Evolutionary conservation across 495 filamentous ascomycete genomes (phyloP), one percentile per base, ranked within the genome.

Genomic region (Sabuloglossum arenarium): DNA sequence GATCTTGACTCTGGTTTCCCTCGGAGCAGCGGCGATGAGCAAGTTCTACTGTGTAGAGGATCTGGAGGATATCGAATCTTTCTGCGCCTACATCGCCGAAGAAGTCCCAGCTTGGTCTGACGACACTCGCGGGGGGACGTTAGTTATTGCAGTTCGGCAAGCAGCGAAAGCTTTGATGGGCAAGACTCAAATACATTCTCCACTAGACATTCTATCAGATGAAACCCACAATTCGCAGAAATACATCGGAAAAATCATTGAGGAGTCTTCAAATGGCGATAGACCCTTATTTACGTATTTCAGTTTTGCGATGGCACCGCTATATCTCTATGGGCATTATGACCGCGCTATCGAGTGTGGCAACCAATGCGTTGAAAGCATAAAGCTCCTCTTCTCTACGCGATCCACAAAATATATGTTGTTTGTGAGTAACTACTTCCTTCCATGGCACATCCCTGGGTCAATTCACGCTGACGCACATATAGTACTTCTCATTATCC

Each of bases 141-240:
- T 85, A 59, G 72, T 93, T 11, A 75, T 86, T 56, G 73, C 79
- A 23, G 73, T 85, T 14, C 70, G 81, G 60, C 87, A 94, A 69
- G 80, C 81, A 55, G 78, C 78, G 49, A 76, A 86, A 16, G 85
- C 88, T 19, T 66, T 95, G 29, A 85, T 90, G 69, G 88, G 88
- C 37, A 94, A 89, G 66, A 94, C 88, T 0, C 69, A 73, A n/a
- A 72, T 68, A 23, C 65, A 68, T 1, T 67, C 68, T 10, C 66
- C 84, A 1, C 65, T 75, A 0, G 71, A 73, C 27, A 71, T 90
- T 27, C 74, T 94, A 71, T 79, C 73, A 43, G 88, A 94, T 61
- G 77, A 79, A 6, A 68, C 81, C 11, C 87, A 93, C 64, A 72
- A 76, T 57, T 73, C 79, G 4, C 52, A 57, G 16, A 65, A 76